These are phyloP conservation scores for Plantago lanceolata DNA, from an alignment of 305 asterid genomes.

Conservation along the genomic window DNA sequence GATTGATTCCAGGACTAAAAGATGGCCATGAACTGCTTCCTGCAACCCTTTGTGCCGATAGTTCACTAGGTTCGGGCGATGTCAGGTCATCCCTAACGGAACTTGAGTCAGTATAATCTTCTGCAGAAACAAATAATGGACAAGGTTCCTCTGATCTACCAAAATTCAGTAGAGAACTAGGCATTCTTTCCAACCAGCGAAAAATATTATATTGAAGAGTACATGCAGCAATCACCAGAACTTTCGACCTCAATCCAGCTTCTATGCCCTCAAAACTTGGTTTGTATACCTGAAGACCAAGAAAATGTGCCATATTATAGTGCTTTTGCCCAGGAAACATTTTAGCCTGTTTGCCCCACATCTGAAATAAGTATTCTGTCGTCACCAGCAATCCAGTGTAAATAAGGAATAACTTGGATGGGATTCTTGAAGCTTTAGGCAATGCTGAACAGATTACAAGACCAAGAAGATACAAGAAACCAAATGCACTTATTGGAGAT, in stretches of 20 bases:
- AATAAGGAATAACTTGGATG: constrained; percentile 72
- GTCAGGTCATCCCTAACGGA: constrained; percentile 42
- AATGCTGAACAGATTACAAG: constrained; percentile 59
- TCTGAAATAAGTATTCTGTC: constrained; percentile 84
- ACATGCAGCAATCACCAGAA: constrained; percentile 85
- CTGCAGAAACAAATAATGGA: constrained; percentile 70
- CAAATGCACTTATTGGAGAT: constrained; percentile 86
- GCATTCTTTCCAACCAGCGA: constrained; percentile 80
- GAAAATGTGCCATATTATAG: constrained; percentile 56
- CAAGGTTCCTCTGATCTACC: constrained; percentile 85
- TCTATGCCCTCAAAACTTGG: constrained; percentile 76
- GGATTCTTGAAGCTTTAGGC: constrained; percentile 80
- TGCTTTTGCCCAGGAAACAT: constrained; percentile 95
- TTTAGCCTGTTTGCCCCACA: constrained; percentile 79
- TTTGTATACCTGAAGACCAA: constrained; percentile 72
- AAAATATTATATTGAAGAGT: constrained; percentile 87
- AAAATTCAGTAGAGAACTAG: constrained; percentile 42
- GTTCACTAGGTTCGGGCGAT: constrained; percentile 41
- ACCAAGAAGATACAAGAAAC: constrained; percentile 81
- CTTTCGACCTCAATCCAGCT: constrained; percentile 88
- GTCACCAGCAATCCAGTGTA: constrained; percentile 78
- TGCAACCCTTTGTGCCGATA: constrained; percentile 35
- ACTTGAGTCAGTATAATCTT: constrained; percentile 45
- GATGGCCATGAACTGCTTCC: constrained; percentile 55
- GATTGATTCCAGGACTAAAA: constrained; percentile 36